phyloP scores from a whole-genome alignment of 2,329 filamentous ascomycete species.

The Diaporthe ilicicola region DNA sequence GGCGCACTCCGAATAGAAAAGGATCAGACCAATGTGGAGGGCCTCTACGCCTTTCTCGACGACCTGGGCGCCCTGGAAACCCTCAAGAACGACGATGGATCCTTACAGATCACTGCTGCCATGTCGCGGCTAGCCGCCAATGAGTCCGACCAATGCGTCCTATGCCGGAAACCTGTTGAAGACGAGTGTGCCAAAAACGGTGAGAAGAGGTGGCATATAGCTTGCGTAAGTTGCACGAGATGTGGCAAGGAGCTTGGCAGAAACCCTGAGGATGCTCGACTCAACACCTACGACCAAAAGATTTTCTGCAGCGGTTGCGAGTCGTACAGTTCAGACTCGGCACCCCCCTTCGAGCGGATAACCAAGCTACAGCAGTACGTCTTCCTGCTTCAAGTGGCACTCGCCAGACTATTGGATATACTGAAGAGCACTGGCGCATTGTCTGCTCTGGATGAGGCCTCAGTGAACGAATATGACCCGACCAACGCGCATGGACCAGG shows the following conservation, averaged over 20 bases:
- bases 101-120: conserved; percentile 69
- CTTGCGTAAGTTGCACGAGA: conserved; percentile 80
- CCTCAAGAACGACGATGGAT: conserved; percentile 72
- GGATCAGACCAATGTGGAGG: conserved; percentile 77
- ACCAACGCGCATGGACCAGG: conserved; percentile 65
- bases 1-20: conserved; percentile 91
- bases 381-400: conserved; percentile 88
- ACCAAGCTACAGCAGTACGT: conserved; percentile 94
- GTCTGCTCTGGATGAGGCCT: conserved; percentile 78
- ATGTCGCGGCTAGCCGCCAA: conserved; percentile 75
- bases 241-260: conserved; percentile 72
- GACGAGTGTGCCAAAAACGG: conserved; percentile 86
- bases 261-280: conserved; percentile 73
- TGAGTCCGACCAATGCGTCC: conserved; percentile 83
- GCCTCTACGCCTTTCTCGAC: conserved; percentile 83
- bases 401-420: conserved; percentile 88
- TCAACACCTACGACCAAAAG: conserved; percentile 72
- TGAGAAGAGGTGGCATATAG: conserved; percentile 83
- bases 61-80: conserved; percentile 86
- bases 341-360: conserved; percentile 72
- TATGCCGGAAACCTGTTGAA: conserved; percentile 88
- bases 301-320: conserved; percentile 78
- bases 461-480: conserved; percentile 71
- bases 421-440: conserved; percentile 84
- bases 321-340: conserved; percentile 60